Base-by-base conservation (phyloP, 768 basidiomycete species). In the Kwoniella pini region DNA sequence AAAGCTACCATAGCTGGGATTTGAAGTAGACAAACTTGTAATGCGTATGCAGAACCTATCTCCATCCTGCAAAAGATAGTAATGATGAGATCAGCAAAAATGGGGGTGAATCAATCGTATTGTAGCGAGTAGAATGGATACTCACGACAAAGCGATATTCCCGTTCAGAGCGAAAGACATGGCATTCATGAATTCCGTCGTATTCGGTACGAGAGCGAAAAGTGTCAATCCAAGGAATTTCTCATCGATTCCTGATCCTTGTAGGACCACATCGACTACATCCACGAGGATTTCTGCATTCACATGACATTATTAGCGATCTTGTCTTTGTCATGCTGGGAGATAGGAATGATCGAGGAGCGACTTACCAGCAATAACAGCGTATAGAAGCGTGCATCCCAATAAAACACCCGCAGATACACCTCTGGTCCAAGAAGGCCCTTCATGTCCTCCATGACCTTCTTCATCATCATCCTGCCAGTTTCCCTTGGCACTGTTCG, bases 1-100 rank as follows among this genome's bases (percentile, higher is more conserved):
- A 99, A 98, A 0, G 92, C 95, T 13, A 99, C 92, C 95, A 99
- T 98, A 2, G 93, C 91, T 2, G 96, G 96, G 30, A 98, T 92
- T 79, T 99, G 96, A 13, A 99, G 83, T 54, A 99, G 82, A 78
- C 96, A 99, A 15, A 99, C 96, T 79, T 99, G 96, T 2, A 99
- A 83, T 4, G 96, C 96, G 79, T 99, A 99, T 3, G 96, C 96
- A 0, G 96, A 98, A 13, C 96, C 96, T 70, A 99, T 98, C 80
- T 98, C 96, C 93, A 98, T 97, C 77, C 94, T 97, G 65, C 26
- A 9, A 30, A n/a, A n/a, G n/a, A n/a, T n/a, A n/a, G n/a, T n/a
- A n/a, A n/a, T n/a, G n/a, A n/a, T n/a, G n/a, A n/a, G n/a, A n/a
- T n/a, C n/a, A n/a, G n/a, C n/a, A n/a, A n/a, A n/a, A n/a, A n/a